These are phyloP conservation scores for Malassezia nana DNA, from an alignment of 1,284 basidiomycete species.

Conservation along the genomic window DNA sequence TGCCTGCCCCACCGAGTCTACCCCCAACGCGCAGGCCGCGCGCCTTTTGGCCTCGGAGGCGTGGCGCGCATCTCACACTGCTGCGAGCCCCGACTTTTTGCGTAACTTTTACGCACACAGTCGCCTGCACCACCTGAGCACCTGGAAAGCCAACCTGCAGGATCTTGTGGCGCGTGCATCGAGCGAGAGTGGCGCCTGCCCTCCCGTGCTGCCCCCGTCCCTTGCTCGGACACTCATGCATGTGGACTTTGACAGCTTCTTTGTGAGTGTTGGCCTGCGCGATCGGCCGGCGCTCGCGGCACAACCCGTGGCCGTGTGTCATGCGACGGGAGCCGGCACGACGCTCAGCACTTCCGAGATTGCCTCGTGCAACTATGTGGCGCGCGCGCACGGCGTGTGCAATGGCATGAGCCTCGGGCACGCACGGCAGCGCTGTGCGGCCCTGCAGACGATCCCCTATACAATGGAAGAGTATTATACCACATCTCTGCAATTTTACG, in stretches of 20 bases:
- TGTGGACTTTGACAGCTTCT: constrained; percentile 78
- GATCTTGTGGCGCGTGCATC: constrained; percentile 57
- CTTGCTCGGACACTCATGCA: constrained; percentile 46
- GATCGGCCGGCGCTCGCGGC: constrained; percentile 29
- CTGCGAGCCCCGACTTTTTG: constrained; percentile 70
- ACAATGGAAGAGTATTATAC: constrained; percentile 59
- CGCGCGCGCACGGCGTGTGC: constrained; percentile 71
- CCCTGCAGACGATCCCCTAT: constrained; percentile 72
- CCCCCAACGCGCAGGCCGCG: not conserved
- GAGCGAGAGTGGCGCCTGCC: constrained; percentile 58
- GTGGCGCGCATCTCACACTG: constrained; percentile 80
- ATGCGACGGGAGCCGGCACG: constrained; percentile 53
- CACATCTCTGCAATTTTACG: constrained; percentile 74
- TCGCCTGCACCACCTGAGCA: constrained; percentile 77
- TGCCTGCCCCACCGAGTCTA: not conserved
- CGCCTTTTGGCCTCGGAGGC: constrained; percentile 2
- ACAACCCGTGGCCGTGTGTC: constrained; percentile 82
- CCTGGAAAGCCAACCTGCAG: constrained; percentile 83
- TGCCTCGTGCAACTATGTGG: constrained; percentile 87
- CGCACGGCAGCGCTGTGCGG: constrained; percentile 31
- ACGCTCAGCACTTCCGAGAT: constrained; percentile 57
- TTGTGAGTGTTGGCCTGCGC: constrained; percentile 55
- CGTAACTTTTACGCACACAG: constrained; percentile 83
- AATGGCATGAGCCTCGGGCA: constrained; percentile 77
- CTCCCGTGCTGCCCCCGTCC: constrained; percentile 51